Base-by-base conservation (phyloP, 345 rosid genomes). In the Jatropha curcas region DNA sequence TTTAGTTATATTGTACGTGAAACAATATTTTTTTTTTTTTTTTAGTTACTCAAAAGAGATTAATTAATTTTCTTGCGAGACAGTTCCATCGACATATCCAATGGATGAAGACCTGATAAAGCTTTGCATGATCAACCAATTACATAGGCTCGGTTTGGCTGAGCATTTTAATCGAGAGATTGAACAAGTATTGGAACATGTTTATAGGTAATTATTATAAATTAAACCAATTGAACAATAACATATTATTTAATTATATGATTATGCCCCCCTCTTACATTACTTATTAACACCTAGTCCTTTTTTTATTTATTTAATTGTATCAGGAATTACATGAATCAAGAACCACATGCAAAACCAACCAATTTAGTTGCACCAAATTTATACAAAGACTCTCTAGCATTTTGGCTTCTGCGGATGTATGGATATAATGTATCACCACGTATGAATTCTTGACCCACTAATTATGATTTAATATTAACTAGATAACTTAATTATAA, bases 391-490 rank as follows among this genome's bases (percentile, higher is more conserved):
- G 89, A 85, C 59, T 81, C 91, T 24, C 67, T 88, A 46, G 90
- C 87, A 52, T 90, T 90, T 77, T 80, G 82, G 65, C 80, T 88
- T 25, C 80, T 87, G 16, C 82, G 93, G 28, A 75, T 78, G 85
- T 77, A 79, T 70, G 96, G 96, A 28, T 77, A 77, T 31, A 27
- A 41, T 5, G 79, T 86, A 67, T 84, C 88, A 5, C 87, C 96
- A 22, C 1, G 93, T 88, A 88, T 0, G 84, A 10, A n/a, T 27
- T 68, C 20, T 14, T 0, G 37, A 30, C 25, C 4, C 16, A 20
- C 10, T 19, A 12, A 24, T 60, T 43, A 45, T 43, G 1, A 4
- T 48, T 45, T 14, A 0, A 12, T 22, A 45, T 13, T 35, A 34
- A 63, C 10, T 27, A 33, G 25, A 8, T 52, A 24, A 37, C 63